A percentile compares a stretch with the other conserved stretches of the same genome.
Conservation (phyloP, 139 green algal genomes). For the Diplosphaera chodatii region DNA sequence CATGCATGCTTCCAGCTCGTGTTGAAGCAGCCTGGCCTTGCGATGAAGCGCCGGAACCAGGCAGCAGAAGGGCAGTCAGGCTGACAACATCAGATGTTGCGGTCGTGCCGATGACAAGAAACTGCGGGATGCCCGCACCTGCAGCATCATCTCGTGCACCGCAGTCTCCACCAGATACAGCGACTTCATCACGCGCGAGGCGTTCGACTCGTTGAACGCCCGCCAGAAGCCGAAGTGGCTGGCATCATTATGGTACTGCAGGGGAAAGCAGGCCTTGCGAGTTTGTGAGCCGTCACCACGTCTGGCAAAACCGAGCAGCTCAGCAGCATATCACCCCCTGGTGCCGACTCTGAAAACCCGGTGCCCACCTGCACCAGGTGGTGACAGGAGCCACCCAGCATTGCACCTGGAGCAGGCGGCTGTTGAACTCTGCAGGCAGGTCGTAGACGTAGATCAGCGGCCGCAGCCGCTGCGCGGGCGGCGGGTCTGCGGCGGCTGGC, state of each 20-base stretch:
- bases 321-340: no score
- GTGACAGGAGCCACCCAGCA: no score
- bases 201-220: conserved; percentile 13
- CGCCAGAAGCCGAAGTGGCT: background rate
- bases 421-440: conserved; percentile 33
- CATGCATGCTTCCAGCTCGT: no score
- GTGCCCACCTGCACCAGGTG: no score
- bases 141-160: conserved; percentile 55
- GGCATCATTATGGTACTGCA: background rate
- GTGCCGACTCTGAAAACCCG: no score
- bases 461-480: conserved; percentile 3
- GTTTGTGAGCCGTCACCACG: no score
- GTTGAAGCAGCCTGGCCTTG: no score
- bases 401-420: conserved; percentile 42
- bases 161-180: conserved; percentile 38
- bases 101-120: no score
- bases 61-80: no score
- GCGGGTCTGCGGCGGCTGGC: background rate
- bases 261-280: no score
- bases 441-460: conserved; percentile 56
- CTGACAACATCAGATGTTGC: background rate
- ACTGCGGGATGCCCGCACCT: background rate
- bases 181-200: conserved; percentile 11
- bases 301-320: no score
- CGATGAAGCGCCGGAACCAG: no score